phyloP scores from a whole-genome alignment of 139 green algal species.

The Chloropicon primus region DNA sequence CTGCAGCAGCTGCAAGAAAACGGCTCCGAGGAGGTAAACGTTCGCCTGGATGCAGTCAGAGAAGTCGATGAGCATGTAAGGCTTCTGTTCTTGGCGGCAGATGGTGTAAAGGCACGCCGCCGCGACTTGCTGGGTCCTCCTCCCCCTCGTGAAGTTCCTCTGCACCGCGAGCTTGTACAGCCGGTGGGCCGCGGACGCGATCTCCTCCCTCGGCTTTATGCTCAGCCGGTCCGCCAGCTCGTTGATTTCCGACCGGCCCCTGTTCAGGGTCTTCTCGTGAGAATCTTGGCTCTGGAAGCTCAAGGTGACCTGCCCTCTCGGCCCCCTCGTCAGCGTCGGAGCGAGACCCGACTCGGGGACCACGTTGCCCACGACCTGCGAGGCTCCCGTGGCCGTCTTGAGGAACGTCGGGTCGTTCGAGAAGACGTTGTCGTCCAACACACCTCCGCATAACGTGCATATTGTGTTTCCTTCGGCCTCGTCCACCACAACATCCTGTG shows the following conservation, averaged over 20 bases:
- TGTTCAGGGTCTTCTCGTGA: constrained; percentile 60
- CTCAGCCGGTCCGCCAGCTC: constrained; percentile 67
- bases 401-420: constrained; percentile 69
- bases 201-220: constrained; percentile 61
- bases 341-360: constrained; percentile 51
- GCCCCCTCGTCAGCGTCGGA: constrained; percentile 39
- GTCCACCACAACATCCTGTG: not conserved
- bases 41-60: constrained; percentile 62
- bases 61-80: constrained; percentile 98
- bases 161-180: constrained; percentile 79
- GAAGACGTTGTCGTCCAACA: constrained; percentile 82
- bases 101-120: constrained; percentile 90
- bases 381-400: constrained; percentile 32
- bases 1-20: constrained; percentile 81
- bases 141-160: constrained; percentile 80
- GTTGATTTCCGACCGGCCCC: constrained; percentile 57
- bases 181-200: constrained; percentile 43
- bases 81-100: constrained; percentile 79
- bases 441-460: constrained; percentile 70
- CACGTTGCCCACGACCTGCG: constrained; percentile 62
- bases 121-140: constrained; percentile 77
- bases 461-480: constrained; percentile 26
- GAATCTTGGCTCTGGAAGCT: constrained; percentile 51
- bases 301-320: constrained; percentile 51
- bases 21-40: constrained; percentile 60